Conservation (phyloP, 2,329 filamentous ascomycete genomes). For the Reticulascus tulasneorum region DNA sequence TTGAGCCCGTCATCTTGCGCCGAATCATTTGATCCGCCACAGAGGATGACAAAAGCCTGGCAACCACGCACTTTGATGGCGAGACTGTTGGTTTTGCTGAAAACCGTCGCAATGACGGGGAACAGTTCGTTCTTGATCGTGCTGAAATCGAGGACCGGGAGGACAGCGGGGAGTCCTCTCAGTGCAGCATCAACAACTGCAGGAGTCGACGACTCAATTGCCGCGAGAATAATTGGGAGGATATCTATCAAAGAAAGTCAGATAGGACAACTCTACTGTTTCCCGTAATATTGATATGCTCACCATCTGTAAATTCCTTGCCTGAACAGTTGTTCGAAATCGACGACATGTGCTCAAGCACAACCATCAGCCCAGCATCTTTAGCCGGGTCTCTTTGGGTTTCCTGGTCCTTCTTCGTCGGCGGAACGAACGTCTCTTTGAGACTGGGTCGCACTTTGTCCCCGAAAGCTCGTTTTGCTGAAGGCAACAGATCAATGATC, state of each 20-base stretch:
- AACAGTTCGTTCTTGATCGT: constrained; percentile 98
- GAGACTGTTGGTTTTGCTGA: constrained; percentile 87
- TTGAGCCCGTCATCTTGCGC: constrained; percentile 68
- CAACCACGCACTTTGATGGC: constrained; percentile 91
- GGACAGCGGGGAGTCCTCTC: constrained; percentile 70
- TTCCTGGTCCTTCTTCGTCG: constrained; percentile 58
- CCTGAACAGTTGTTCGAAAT: constrained; percentile 79
- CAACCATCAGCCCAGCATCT: constrained; percentile 86
- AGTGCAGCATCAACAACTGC: constrained; percentile 83
- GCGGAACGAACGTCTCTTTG: constrained; percentile 73
- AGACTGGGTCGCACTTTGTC: constrained; percentile 83
- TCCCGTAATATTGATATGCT: constrained; percentile 22
- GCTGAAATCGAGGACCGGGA: constrained; percentile 89
- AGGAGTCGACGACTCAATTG: constrained; percentile 85
- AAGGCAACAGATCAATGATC: constrained; percentile 75
- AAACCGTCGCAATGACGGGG: constrained; percentile 83
- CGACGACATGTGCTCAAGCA: constrained; percentile 76
- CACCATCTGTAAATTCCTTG: constrained; percentile 91
- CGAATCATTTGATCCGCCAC: constrained; percentile 64
- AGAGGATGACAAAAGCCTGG: constrained; percentile 85
- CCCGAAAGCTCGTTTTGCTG: constrained; percentile 72
- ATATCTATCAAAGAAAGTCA: constrained; percentile 56
- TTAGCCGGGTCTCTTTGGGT: constrained; percentile 65
- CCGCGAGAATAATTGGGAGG: constrained; percentile 76
- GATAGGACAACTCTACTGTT: not conserved